A percentile compares a stretch with the other conserved stretches of the same genome.
Conservation (phyloP, 2,329 filamentous ascomycete species). For the Colletotrichum sp. region DNA sequence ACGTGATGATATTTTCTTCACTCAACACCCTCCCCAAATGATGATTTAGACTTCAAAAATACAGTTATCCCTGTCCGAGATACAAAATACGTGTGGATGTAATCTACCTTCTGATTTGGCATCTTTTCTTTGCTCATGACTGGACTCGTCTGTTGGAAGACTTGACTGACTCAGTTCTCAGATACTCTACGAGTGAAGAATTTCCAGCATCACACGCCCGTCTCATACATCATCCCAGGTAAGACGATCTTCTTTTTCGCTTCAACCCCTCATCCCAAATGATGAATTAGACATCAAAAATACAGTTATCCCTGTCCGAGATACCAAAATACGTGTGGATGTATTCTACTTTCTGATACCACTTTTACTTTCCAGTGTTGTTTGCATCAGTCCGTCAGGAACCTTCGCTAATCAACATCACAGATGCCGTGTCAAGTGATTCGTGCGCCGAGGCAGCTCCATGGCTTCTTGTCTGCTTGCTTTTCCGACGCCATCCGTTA, state of each 20-base stretch:
- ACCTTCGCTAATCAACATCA: background rate
- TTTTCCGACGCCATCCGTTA: background rate
- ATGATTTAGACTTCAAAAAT: conserved; percentile 14
- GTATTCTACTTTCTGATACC: conserved; percentile 19
- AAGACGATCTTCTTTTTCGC: background rate
- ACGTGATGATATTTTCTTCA: conserved; percentile 3
- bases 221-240: background rate
- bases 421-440: background rate
- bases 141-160: background rate
- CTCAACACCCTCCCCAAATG: background rate
- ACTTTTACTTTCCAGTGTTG: background rate
- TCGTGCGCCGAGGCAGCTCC: background rate
- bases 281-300: conserved; percentile 15
- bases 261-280: background rate
- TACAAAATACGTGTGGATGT: conserved; percentile 11
- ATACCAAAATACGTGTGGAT: conserved; percentile 7
- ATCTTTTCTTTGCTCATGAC: background rate
- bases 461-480: background rate
- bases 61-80: conserved; percentile 20
- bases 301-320: conserved; percentile 22
- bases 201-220: background rate
- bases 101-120: conserved; percentile 14
- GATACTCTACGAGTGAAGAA: background rate
- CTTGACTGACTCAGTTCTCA: background rate
- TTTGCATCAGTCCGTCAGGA: background rate